phyloP scores from a whole-genome alignment of 2,329 filamentous ascomycete species.

The Paecilomyces niveus region DNA sequence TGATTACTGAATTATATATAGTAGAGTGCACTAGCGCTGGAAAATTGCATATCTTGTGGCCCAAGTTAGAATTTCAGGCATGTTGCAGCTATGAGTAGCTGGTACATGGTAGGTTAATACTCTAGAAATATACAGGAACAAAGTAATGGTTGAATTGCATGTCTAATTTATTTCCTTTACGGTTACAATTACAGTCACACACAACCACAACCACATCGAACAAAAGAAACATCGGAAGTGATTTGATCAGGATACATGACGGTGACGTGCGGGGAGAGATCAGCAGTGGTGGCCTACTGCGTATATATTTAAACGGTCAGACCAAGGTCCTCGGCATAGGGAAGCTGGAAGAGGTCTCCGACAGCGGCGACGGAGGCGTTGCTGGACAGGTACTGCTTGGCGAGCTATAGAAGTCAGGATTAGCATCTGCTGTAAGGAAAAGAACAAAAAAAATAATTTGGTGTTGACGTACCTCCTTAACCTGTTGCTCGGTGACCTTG shows the following conservation, averaged over 20 bases:
- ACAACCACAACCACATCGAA: conserved; percentile 27
- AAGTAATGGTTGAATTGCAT: background rate
- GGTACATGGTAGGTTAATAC: background rate
- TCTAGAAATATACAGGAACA: background rate
- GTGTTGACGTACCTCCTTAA: conserved; percentile 66
- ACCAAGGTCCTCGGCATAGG: conserved; percentile 89
- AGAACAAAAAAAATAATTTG: background rate
- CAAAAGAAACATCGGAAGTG: conserved; percentile 29
- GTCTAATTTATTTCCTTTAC: conserved; percentile 1
- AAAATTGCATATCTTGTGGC: too few relatives aligned
- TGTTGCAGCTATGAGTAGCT: too few relatives aligned
- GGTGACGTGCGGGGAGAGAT: conserved; percentile 15
- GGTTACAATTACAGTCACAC: conserved; percentile 8
- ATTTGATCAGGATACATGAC: conserved; percentile 29
- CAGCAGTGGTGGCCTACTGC: background rate
- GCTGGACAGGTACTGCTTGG: conserved; percentile 77
- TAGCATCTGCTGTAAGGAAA: conserved; percentile 10
- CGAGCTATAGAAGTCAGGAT: conserved; percentile 52
- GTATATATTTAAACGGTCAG: conserved; percentile 69
- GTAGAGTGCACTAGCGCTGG: too few relatives aligned
- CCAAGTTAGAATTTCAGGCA: too few relatives aligned
- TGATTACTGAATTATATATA: too few relatives aligned
- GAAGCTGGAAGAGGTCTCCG: conserved; percentile 84
- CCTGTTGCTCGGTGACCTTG: conserved; percentile 70
- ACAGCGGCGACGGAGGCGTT: conserved; percentile 87